Conservation (phyloP, 352 stramenopile species). For the Aphanomyces astaci region DNA sequence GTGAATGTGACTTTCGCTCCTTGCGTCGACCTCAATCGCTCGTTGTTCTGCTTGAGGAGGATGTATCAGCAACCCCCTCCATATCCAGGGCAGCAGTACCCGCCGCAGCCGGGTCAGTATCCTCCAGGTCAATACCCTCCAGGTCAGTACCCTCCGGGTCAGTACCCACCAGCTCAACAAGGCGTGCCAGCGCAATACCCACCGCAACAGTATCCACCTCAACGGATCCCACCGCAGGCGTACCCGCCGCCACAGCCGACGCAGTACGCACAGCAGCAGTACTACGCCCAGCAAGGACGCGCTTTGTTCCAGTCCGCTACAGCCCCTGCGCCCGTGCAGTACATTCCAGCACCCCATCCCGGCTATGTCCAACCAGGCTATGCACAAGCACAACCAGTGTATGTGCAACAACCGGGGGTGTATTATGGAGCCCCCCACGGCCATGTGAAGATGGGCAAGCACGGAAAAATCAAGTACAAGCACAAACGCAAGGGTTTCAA, state of each 20-base stretch:
- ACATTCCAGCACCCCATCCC: background rate
- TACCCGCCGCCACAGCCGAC: conserved; percentile 12
- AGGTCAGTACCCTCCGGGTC: conserved; percentile 2
- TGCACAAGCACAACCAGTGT: conserved; percentile 2
- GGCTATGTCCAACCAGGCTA: background rate
- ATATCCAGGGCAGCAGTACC: conserved; percentile 9
- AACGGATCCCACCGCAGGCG: background rate
- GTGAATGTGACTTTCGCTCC: background rate
- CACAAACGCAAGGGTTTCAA: conserved; percentile 24
- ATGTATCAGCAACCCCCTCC: conserved; percentile 21
- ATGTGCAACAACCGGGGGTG: conserved; percentile 19
- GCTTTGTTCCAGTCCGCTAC: conserved; percentile 18
- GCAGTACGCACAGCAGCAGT: conserved; percentile 1
- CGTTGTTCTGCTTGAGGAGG: background rate
- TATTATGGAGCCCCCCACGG: background rate
- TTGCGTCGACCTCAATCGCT: background rate
- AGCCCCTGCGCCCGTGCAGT: conserved; percentile 1
- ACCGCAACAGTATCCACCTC: background rate
- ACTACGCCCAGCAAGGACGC: conserved; percentile 20
- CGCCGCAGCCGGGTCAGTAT: conserved; percentile 3
- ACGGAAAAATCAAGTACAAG: background rate
- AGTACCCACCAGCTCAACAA: background rate
- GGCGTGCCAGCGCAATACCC: background rate
- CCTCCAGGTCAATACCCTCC: conserved; percentile 13
- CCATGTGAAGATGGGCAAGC: conserved; percentile 1